These are phyloP conservation scores for Mortierella sp. DNA, from an alignment of 371 early-diverging fungal species.

Conservation along the genomic window DNA sequence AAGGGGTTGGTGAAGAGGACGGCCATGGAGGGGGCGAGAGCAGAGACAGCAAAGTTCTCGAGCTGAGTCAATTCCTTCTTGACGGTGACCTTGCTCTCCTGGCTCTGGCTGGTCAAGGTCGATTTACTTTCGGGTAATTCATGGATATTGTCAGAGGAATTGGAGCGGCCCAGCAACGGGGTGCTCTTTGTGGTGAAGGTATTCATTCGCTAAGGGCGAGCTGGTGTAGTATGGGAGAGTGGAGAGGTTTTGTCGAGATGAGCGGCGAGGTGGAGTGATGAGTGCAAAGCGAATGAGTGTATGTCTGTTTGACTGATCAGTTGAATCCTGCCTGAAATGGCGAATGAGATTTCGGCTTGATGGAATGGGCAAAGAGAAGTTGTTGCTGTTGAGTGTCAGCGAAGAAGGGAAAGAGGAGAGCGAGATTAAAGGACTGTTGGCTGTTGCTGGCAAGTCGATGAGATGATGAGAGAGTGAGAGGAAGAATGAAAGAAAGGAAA, in stretches of 20 bases:
- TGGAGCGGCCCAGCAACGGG: slow-evolving; percentile 48
- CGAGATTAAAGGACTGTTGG: background rate
- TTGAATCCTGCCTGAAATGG: background rate
- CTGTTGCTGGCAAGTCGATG: background rate
- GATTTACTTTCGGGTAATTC: slow-evolving; percentile 21
- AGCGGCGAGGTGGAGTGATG: background rate
- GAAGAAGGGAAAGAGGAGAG: background rate
- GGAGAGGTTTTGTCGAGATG: background rate
- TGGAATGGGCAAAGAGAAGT: background rate
- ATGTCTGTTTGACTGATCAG: background rate
- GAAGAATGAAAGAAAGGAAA: background rate
- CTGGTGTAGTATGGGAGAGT: background rate
- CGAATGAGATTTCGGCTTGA: background rate
- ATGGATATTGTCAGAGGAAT: slow-evolving; percentile 18
- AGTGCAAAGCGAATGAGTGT: background rate
- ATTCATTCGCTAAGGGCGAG: slow-evolving; percentile 29
- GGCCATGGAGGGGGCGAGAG: slow-evolving; percentile 70
- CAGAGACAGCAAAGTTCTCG: slow-evolving; percentile 69
- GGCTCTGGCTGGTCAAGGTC: slow-evolving; percentile 4
- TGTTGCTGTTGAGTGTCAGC: background rate
- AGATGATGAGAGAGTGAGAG: slow-evolving; percentile 7
- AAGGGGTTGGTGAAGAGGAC: slow-evolving; percentile 80
- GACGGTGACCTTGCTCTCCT: background rate
- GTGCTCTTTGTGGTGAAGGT: slow-evolving; percentile 59
- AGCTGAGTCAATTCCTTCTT: slow-evolving; percentile 53